Conservation (phyloP, 2,329 filamentous ascomycete genomes). For the Nemania sp. region DNA sequence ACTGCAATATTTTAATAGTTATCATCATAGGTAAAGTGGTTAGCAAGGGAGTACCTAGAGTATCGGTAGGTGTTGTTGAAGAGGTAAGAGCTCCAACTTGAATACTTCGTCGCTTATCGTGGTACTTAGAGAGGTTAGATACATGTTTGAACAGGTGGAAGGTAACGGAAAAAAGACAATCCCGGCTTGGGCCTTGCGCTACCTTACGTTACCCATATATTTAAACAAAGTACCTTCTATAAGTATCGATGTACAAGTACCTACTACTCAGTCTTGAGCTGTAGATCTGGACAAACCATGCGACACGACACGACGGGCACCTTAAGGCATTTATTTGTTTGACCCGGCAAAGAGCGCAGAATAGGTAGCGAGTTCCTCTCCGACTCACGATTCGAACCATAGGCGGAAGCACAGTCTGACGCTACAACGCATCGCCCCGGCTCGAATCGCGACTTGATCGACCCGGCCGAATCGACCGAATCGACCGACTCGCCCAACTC, state of each 20-base stretch:
- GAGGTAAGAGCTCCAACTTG: too few species aligned
- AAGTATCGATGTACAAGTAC: slow-evolving; percentile 1
- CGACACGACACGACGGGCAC: slow-evolving; percentile 14
- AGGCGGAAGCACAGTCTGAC: background rate
- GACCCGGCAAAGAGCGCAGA: slow-evolving; percentile 8
- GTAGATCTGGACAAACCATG: slow-evolving; percentile 15
- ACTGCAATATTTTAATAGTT: too few species aligned
- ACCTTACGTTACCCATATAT: background rate
- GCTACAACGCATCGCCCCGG: background rate
- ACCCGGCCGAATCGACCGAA: too few species aligned
- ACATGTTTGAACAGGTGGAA: too few species aligned
- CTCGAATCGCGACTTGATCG: background rate
- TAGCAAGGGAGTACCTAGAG: too few species aligned
- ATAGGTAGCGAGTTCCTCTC: background rate
- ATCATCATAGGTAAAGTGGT: too few species aligned
- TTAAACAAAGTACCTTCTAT: background rate
- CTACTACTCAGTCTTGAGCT: too few species aligned
- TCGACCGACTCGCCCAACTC: slow-evolving; percentile 6
- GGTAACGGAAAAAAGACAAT: too few species aligned
- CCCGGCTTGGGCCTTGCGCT: background rate
- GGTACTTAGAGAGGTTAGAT: too few species aligned
- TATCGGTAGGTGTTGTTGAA: too few species aligned
- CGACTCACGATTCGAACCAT: background rate
- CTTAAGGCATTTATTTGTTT: slow-evolving; percentile 17
- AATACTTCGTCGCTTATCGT: too few species aligned